phyloP scores from a whole-genome alignment of 2,329 filamentous ascomycete species.

The Nemania sp. region DNA sequence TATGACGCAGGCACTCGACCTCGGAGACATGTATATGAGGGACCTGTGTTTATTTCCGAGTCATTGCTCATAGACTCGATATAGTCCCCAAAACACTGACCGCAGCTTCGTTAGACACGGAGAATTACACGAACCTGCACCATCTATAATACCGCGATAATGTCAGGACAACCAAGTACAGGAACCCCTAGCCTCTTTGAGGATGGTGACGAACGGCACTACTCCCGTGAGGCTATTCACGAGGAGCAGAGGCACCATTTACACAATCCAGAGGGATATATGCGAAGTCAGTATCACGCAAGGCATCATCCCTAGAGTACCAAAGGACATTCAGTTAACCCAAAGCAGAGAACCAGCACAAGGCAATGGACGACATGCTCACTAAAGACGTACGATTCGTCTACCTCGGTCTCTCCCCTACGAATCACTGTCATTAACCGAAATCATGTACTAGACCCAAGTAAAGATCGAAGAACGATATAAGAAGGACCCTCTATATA shows the following conservation, averaged over 20 bases:
- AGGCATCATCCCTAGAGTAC: background rate
- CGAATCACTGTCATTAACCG: conserved; percentile 1
- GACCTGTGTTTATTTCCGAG: background rate
- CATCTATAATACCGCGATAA: background rate
- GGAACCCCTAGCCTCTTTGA: conserved; percentile 39
- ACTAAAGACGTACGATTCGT: conserved; percentile 42
- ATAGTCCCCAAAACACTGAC: background rate
- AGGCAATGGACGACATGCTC: conserved; percentile 45
- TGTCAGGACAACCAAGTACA: conserved; percentile 29
- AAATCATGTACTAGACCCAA: conserved; percentile 39
- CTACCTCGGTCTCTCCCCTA: background rate
- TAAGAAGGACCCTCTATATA: conserved; percentile 46
- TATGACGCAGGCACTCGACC: conserved; percentile 26
- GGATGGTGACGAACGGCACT: conserved; percentile 43
- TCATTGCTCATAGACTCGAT: background rate
- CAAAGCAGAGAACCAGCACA: conserved; percentile 42
- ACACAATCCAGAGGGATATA: conserved; percentile 44
- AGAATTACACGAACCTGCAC: background rate
- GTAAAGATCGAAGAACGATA: conserved; percentile 41
- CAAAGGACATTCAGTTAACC: conserved; percentile 1
- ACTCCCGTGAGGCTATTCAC: conserved; percentile 36
- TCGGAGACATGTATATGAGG: conserved; percentile 13
- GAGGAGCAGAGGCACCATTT: conserved; percentile 43
- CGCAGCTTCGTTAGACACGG: background rate
- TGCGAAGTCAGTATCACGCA: conserved; percentile 38